phyloP scores from a whole-genome alignment of 306 rosid species.

The Cucurbita argyrosperma region DNA sequence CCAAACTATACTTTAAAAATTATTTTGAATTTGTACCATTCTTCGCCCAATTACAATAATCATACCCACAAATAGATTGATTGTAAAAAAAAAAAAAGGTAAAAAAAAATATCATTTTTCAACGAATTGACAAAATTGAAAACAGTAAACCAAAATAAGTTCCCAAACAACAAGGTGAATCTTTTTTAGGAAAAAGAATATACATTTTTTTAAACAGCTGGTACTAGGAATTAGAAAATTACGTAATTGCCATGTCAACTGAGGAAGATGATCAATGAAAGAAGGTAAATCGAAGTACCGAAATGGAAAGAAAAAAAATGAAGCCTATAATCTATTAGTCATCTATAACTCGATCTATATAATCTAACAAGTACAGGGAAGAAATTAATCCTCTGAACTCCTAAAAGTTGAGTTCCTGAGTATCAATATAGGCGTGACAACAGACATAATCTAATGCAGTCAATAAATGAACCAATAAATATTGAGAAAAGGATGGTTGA shows the following conservation, averaged over 20 bases:
- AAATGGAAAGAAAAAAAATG: neutral
- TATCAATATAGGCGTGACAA: constrained; percentile 18
- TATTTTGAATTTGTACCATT: too few relatives aligned
- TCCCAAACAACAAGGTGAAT: too few relatives aligned
- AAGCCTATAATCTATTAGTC: neutral
- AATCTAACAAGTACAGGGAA: neutral
- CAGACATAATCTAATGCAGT: neutral
- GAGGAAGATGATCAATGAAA: neutral
- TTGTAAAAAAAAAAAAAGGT: too few relatives aligned
- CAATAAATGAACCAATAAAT: neutral
- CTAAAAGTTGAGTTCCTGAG: constrained; percentile 70
- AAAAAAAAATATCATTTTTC: too few relatives aligned
- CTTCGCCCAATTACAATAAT: too few relatives aligned
- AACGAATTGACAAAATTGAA: too few relatives aligned
- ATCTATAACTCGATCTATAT: neutral
- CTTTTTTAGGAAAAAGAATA: too few relatives aligned
- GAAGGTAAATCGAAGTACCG: neutral
- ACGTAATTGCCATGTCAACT: too few relatives aligned
- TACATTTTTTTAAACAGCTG: too few relatives aligned
- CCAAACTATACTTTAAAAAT: neutral
- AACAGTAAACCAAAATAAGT: too few relatives aligned
- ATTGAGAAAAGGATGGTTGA: neutral
- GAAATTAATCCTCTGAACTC: constrained; percentile 45
- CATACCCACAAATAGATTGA: too few relatives aligned
- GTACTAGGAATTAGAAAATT: too few relatives aligned